These are phyloP conservation scores for Fusarium camptoceras DNA, from an alignment of 2,329 filamentous ascomycete genomes.

Conservation along the genomic window DNA sequence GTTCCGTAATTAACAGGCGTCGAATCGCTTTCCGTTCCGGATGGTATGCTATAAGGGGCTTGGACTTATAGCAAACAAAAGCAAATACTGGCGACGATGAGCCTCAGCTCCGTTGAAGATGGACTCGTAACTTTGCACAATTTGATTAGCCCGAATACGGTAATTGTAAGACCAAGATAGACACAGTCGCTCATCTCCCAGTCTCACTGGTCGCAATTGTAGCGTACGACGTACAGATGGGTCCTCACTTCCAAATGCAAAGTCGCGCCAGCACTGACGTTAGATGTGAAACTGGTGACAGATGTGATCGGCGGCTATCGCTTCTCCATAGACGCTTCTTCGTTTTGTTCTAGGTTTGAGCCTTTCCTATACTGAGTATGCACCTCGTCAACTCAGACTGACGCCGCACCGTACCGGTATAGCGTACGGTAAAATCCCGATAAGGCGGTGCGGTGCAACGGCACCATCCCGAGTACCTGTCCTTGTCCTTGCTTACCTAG, in stretches of 20 bases:
- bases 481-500: not conserved
- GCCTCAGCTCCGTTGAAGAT: not conserved
- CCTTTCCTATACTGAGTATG: slow-evolving; percentile 21
- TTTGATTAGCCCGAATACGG: not conserved
- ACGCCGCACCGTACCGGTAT: not conserved
- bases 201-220: not conserved
- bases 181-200: not conserved
- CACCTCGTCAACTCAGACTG: slow-evolving; percentile 5
- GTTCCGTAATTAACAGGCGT: not conserved
- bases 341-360: slow-evolving; percentile 8
- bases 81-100: slow-evolving; percentile 7
- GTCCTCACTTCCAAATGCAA: not conserved
- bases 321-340: not conserved
- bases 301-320: slow-evolving; percentile 19
- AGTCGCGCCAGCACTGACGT: slow-evolving; percentile 4
- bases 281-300: slow-evolving; percentile 8
- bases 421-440: not conserved
- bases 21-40: not conserved
- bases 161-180: not conserved
- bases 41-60: not conserved
- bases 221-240: not conserved
- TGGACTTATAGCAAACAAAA: not conserved
- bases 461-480: not conserved
- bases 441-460: not conserved
- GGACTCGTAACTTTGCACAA: not conserved